phyloP scores from a whole-genome alignment of 1,139 yeast species.

The Hyphopichia buzzinii region DNA sequence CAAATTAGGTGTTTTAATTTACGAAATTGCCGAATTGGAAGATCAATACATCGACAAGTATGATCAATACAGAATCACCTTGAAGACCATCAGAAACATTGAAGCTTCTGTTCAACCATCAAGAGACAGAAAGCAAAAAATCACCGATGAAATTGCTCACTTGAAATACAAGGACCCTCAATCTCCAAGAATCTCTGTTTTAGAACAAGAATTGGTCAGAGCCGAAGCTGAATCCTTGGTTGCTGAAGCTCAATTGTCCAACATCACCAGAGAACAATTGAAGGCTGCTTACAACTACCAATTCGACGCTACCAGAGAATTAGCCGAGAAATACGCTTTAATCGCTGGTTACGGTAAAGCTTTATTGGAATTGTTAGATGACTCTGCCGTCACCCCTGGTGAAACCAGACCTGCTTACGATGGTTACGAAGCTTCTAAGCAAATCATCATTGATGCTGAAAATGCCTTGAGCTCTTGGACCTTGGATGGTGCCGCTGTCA shows the following conservation, averaged over 20 bases:
- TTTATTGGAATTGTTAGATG: constrained; percentile 89
- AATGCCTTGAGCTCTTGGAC: constrained; percentile 96
- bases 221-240: constrained; percentile 99
- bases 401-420: constrained; percentile 98
- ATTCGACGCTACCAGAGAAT: constrained; percentile 94
- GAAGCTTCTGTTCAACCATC: constrained; percentile 98
- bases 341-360: constrained; percentile 99
- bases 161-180: constrained; percentile 98
- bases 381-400: constrained; percentile 97
- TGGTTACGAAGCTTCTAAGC: constrained; percentile 97
- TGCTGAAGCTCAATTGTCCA: constrained; percentile 97
- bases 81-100: constrained; percentile 92
- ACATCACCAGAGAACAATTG: constrained; percentile 95
- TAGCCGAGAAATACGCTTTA: constrained; percentile 92
- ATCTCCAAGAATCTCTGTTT: constrained; percentile 89
- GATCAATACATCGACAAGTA: constrained; percentile 97
- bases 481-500: constrained; percentile 89
- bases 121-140: constrained; percentile 95
- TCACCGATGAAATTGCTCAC: constrained; percentile 96
- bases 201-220: constrained; percentile 97
- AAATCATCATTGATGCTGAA: constrained; percentile 96
- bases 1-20: constrained; percentile 91
- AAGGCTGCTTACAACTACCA: constrained; percentile 97
- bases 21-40: constrained; percentile 96
- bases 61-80: constrained; percentile 95